Conservation (phyloP, 108 stramenopile genomes). For the Seminavis robusta region DNA sequence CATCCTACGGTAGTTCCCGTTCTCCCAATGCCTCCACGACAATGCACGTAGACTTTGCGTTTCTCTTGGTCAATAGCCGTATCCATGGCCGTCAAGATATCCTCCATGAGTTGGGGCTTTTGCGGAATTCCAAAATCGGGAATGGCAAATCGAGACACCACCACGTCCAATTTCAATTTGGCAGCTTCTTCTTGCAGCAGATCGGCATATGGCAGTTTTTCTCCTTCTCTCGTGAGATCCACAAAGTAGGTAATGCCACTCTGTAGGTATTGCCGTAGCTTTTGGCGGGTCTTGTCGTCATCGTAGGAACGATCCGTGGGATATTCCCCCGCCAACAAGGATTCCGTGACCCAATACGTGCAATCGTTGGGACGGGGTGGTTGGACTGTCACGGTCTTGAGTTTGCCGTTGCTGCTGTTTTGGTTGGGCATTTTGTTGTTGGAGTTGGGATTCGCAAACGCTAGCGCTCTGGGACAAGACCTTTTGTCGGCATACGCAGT, state of each 20-base stretch:
- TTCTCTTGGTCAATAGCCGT: neutral
- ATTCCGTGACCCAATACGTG: conserved; percentile 20
- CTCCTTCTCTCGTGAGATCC: conserved; percentile 18
- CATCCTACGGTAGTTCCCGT: conserved; percentile 23
- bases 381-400: neutral
- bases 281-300: conserved; percentile 1
- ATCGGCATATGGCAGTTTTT: conserved; percentile 2
- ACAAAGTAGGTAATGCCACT: conserved; percentile 7
- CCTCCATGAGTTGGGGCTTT: conserved; percentile 1
- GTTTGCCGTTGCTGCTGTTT: neutral
- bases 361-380: conserved; percentile 22
- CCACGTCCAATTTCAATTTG: neutral
- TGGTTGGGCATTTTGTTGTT: neutral
- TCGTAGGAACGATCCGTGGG: conserved; percentile 2
- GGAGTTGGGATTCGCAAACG: neutral
- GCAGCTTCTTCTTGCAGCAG: conserved; percentile 16
- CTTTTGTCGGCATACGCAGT: no score
- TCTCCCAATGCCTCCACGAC: conserved; percentile 26
- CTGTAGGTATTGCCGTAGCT: conserved; percentile 16
- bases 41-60: conserved; percentile 16
- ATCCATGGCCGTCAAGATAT: conserved; percentile 14
- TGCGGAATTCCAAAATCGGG: conserved; percentile 23
- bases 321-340: conserved; percentile 23
- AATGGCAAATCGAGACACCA: conserved; percentile 11
- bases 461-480: no score